Percentiles rank a stretch among this genome's conserved stretches.
These are phyloP conservation scores for Austroboletus rostrupii DNA, from an alignment of 1,284 basidiomycete species.

Conservation along the genomic window DNA sequence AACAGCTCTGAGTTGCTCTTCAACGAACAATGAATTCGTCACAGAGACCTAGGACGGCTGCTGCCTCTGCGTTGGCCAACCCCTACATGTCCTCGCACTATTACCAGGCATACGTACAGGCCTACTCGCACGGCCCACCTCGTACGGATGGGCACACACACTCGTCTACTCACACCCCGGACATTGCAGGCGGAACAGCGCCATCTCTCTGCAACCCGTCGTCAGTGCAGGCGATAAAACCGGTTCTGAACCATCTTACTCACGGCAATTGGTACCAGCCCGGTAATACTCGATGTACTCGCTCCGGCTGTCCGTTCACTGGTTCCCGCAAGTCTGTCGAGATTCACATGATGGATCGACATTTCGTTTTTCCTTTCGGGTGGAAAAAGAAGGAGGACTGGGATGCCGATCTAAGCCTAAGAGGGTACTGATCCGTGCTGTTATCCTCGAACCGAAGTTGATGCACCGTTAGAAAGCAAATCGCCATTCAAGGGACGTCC, in stretches of 20 bases:
- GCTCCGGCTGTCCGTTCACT: slow-evolving; percentile 67
- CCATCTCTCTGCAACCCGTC: too few relatives aligned
- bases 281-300: slow-evolving; percentile 60
- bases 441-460: neutral
- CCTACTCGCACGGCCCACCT: slow-evolving; percentile 22
- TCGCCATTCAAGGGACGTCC: slow-evolving; percentile 80
- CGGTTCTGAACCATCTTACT: slow-evolving; percentile 20
- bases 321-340: slow-evolving; percentile 76
- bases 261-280: slow-evolving; percentile 54
- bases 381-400: slow-evolving; percentile 70
- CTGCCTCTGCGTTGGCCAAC: slow-evolving; percentile 35
- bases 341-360: slow-evolving; percentile 87
- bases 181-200: slow-evolving; percentile 5
- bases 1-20: too few relatives aligned
- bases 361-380: slow-evolving; percentile 76
- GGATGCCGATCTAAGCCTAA: slow-evolving; percentile 74
- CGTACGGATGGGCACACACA: slow-evolving; percentile 50
- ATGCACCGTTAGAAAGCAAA: slow-evolving; percentile 48
- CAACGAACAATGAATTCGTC: slow-evolving; percentile 6
- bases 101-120: slow-evolving; percentile 54
- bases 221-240: neutral
- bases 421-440: slow-evolving; percentile 45
- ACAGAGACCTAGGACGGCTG: slow-evolving; percentile 1
- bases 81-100: slow-evolving; percentile 50
- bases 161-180: slow-evolving; percentile 46